These are phyloP conservation scores for Sanghuangporus sanghuang DNA, from an alignment of 1,284 basidiomycete species.

Conservation along the genomic window DNA sequence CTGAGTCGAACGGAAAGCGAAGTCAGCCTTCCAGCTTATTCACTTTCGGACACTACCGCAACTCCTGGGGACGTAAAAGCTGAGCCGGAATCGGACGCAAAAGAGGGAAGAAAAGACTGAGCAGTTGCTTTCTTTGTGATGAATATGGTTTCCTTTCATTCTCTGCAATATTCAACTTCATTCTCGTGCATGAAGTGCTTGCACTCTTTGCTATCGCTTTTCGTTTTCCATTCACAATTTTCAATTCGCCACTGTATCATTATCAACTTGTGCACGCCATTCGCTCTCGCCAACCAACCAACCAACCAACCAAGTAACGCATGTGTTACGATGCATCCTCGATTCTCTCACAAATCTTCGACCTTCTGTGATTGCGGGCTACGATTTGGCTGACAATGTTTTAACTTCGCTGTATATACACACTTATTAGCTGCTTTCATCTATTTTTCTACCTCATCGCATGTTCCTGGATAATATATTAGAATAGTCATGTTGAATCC, in stretches of 20 bases:
- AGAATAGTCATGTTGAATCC: neutral
- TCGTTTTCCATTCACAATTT: neutral
- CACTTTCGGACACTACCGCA: neutral
- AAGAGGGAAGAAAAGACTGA: neutral
- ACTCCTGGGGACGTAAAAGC: neutral
- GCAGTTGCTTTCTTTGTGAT: neutral
- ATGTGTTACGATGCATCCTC: neutral
- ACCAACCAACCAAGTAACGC: neutral
- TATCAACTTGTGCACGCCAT: neutral
- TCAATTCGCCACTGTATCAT: neutral
- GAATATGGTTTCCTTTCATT: neutral
- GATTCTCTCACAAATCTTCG: neutral
- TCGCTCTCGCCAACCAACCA: neutral
- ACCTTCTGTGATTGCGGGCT: neutral
- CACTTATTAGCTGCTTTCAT: neutral
- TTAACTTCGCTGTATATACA: neutral
- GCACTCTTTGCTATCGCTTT: neutral
- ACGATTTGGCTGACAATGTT: neutral
- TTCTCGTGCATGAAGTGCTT: neutral
- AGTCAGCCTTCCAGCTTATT: conserved; percentile 13
- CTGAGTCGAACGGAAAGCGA: conserved; percentile 13
- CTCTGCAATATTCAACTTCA: neutral
- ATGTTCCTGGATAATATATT: neutral
- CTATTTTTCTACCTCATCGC: neutral
- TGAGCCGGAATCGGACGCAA: neutral